Evolutionary conservation across 441 rosid genomes (phyloP).

Genomic region (Gossypium lobatum): DNA sequence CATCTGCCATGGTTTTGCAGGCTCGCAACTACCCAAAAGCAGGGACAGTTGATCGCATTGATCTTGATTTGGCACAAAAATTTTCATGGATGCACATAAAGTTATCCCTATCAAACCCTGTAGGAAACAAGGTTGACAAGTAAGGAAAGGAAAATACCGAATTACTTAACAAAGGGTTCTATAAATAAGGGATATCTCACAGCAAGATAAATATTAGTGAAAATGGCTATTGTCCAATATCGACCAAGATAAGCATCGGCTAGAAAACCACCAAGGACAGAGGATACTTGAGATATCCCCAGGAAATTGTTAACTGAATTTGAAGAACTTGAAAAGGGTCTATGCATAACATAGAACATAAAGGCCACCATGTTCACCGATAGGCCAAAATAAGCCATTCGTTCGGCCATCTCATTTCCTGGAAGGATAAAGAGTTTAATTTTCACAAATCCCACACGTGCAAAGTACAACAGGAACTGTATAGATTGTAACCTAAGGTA

Average conservation of each 20-base stretch:
- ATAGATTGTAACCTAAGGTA: not conserved
- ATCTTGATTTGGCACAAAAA: constrained; percentile 58
- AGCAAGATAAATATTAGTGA: constrained; percentile 76
- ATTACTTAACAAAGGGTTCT: not conserved
- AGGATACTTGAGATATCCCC: constrained; percentile 88
- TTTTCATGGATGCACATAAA: constrained; percentile 53
- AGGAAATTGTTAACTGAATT: constrained; percentile 86
- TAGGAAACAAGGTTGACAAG: constrained; percentile 10
- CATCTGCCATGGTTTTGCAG: constrained; percentile 88
- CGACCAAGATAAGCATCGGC: constrained; percentile 96
- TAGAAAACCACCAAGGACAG: constrained; percentile 85
- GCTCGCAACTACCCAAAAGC: constrained; percentile 67
- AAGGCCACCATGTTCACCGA: constrained; percentile 95
- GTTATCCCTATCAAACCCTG: constrained; percentile 92
- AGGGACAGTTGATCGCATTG: constrained; percentile 56
- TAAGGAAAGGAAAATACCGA: not conserved
- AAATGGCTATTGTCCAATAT: constrained; percentile 88
- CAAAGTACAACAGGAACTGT: not conserved
- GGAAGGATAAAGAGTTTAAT: constrained; percentile 5
- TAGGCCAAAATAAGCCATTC: constrained; percentile 89
- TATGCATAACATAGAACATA: constrained; percentile 86
- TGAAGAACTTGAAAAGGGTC: constrained; percentile 71
- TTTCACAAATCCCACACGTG: not conserved
- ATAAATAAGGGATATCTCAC: constrained; percentile 30
- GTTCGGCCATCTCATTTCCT: constrained; percentile 99